These are phyloP conservation scores for Alternaria postmessia DNA, from an alignment of 2,329 filamentous ascomycete species.

Conservation along the genomic window DNA sequence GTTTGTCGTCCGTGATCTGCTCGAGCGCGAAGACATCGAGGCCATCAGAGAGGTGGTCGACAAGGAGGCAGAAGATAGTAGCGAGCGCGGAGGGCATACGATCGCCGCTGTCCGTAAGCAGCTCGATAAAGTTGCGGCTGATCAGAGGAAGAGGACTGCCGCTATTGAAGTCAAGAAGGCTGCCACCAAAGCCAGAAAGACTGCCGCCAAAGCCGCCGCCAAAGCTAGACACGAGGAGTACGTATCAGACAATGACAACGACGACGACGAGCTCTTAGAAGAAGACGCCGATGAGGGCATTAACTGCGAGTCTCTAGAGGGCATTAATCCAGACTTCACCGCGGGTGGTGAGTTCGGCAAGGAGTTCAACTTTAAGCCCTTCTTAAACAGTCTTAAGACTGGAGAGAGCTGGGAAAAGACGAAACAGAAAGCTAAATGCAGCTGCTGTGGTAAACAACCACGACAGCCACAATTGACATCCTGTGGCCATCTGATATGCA, in stretches of 20 bases:
- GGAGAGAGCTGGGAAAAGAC: conserved; percentile 50
- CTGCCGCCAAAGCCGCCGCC: conserved; percentile 12
- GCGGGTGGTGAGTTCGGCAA: conserved; percentile 45
- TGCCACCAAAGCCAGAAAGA: conserved; percentile 10
- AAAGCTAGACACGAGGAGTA: conserved; percentile 7
- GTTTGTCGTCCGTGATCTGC: conserved; percentile 54
- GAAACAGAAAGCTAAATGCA: conserved; percentile 55
- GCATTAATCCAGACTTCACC: neutral
- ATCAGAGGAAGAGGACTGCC: conserved; percentile 25
- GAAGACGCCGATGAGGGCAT: neutral
- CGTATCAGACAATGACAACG: conserved; percentile 14
- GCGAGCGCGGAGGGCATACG: conserved; percentile 17
- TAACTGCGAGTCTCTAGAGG: neutral
- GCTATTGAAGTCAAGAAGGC: conserved; percentile 12
- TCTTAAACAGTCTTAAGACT: conserved; percentile 48
- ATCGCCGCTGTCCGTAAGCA: conserved; percentile 42
- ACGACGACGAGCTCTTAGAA: conserved; percentile 6
- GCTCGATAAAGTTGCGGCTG: conserved; percentile 33
- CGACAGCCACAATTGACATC: conserved; percentile 55
- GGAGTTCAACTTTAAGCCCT: conserved; percentile 52
- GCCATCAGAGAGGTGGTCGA: conserved; percentile 49
- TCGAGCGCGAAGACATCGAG: conserved; percentile 57
- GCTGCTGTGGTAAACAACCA: conserved; percentile 53
- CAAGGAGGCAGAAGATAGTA: conserved; percentile 25
- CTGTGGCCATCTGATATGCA: conserved; percentile 66